Evolutionary conservation across 106 monocot species (phyloP).

Genomic region (Acanthochlamys bracteata): DNA sequence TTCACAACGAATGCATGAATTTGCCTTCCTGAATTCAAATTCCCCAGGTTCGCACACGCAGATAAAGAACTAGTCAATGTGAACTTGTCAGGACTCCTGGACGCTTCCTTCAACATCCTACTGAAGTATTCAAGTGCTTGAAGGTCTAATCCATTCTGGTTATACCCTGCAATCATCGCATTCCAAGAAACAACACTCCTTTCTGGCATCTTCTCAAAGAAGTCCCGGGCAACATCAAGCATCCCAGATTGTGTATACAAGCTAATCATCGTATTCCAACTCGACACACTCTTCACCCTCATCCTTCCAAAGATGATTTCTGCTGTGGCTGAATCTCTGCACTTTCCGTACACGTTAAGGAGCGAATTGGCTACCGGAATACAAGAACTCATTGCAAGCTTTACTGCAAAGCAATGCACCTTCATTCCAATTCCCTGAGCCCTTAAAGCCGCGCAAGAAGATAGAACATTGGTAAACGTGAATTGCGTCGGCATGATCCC

Average conservation of each 20-base stretch:
- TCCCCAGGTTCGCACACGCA: slow-evolving; percentile 57
- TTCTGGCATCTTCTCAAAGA: slow-evolving; percentile 60
- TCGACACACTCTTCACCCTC: slow-evolving; percentile 44
- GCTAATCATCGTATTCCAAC: slow-evolving; percentile 80
- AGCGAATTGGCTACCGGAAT: slow-evolving; percentile 65
- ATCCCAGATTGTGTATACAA: slow-evolving; percentile 35
- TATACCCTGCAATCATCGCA: slow-evolving; percentile 75
- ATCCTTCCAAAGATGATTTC: slow-evolving; percentile 63
- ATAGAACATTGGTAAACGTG: slow-evolving; percentile 69
- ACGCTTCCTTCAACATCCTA: slow-evolving; percentile 41
- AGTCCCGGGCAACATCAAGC: slow-evolving; percentile 46
- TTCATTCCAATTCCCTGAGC: slow-evolving; percentile 36
- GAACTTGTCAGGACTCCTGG: slow-evolving; percentile 43
- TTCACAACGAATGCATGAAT: slow-evolving; percentile 59
- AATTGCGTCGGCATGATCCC: slow-evolving; percentile 50
- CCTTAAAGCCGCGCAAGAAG: slow-evolving; percentile 40
- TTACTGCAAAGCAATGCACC: slow-evolving; percentile 72
- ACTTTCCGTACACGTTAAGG: slow-evolving; percentile 78
- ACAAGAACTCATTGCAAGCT: slow-evolving; percentile 56
- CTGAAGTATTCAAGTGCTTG: slow-evolving; percentile 61
- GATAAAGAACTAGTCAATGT: slow-evolving; percentile 71
- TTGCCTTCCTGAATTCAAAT: slow-evolving; percentile 49
- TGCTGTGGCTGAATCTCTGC: slow-evolving; percentile 33
- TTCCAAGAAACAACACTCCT: slow-evolving; percentile 72
- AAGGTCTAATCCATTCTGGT: slow-evolving; percentile 57